A percentile compares a stretch with the other conserved stretches of the same genome.
Evolutionary conservation across 331 rosid species (phyloP).

Genomic region (Erythrophleum ivorense): DNA sequence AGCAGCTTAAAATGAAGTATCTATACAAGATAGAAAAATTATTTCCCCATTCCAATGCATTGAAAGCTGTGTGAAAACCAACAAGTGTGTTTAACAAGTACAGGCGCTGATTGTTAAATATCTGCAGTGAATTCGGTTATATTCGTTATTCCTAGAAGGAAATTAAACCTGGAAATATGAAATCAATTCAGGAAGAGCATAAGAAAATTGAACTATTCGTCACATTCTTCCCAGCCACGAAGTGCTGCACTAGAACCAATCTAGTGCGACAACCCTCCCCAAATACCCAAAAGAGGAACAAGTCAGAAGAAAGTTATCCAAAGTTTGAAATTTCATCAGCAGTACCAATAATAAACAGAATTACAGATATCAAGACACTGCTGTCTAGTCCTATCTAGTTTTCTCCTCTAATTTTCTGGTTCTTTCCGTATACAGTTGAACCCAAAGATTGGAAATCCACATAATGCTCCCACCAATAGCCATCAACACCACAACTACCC

Average conservation of each 20-base stretch:
- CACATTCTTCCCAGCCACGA: background rate
- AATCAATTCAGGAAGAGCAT: background rate
- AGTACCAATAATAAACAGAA: background rate
- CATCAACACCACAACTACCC: conserved; percentile 66
- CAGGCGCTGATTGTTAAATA: background rate
- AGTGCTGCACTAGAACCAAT: background rate
- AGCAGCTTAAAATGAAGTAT: background rate
- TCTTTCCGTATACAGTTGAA: conserved; percentile 59
- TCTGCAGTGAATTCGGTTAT: background rate
- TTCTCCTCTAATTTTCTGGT: conserved; percentile 59
- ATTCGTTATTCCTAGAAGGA: conserved; percentile 10
- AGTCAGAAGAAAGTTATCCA: background rate
- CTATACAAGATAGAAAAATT: background rate
- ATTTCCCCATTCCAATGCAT: background rate
- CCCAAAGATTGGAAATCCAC: conserved; percentile 90
- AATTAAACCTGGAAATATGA: background rate
- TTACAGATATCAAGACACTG: background rate
- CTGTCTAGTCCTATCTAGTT: conserved; percentile 37
- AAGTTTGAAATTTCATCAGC: background rate
- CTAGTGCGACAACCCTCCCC: background rate
- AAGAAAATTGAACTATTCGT: background rate
- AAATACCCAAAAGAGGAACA: background rate
- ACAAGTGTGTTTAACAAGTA: background rate
- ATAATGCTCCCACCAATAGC: conserved; percentile 83
- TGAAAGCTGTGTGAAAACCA: background rate